Conservation (phyloP, 108 stramenopile genomes). For the Aurantiochytrium sp. region DNA sequence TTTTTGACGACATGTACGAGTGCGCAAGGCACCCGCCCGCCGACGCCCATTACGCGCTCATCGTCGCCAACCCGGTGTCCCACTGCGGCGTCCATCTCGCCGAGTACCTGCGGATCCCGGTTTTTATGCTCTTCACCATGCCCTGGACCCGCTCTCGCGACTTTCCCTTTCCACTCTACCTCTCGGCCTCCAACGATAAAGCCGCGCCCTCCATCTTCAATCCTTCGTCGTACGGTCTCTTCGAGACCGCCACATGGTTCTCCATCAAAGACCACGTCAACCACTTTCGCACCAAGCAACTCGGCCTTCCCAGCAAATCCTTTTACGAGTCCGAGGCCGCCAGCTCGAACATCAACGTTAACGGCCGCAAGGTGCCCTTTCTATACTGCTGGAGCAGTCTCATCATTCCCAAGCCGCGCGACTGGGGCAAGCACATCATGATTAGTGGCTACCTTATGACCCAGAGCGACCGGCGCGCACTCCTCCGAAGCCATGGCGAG, state of each 20-base stretch:
- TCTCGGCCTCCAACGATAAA: not conserved
- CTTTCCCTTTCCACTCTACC: constrained; percentile 18
- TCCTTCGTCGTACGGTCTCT: constrained; percentile 9
- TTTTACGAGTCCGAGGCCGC: constrained; percentile 12
- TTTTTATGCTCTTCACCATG: not conserved
- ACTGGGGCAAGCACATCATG: constrained; percentile 24
- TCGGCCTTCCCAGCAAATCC: not conserved
- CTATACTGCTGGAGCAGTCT: constrained; percentile 8
- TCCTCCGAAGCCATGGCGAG: not conserved
- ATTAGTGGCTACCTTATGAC: constrained; percentile 15
- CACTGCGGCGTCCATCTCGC: constrained; percentile 9
- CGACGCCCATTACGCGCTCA: not conserved
- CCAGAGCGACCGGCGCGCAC: not conserved
- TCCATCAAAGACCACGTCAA: not conserved
- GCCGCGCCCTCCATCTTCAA: not conserved
- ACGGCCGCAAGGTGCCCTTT: constrained; percentile 23
- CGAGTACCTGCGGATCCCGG: constrained; percentile 2
- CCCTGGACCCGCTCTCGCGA: constrained; percentile 24
- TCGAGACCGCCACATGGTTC: constrained; percentile 11
- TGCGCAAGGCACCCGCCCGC: not conserved
- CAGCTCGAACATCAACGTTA: not conserved
- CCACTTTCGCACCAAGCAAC: not conserved
- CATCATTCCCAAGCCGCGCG: not conserved
- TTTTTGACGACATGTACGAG: constrained; percentile 1
- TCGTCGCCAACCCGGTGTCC: constrained; percentile 14